A percentile compares a stretch with the other conserved stretches of the same genome.
These are phyloP conservation scores for Cystobasidium sp. DNA, from an alignment of 1,284 basidiomycete genomes.

Conservation along the genomic window DNA sequence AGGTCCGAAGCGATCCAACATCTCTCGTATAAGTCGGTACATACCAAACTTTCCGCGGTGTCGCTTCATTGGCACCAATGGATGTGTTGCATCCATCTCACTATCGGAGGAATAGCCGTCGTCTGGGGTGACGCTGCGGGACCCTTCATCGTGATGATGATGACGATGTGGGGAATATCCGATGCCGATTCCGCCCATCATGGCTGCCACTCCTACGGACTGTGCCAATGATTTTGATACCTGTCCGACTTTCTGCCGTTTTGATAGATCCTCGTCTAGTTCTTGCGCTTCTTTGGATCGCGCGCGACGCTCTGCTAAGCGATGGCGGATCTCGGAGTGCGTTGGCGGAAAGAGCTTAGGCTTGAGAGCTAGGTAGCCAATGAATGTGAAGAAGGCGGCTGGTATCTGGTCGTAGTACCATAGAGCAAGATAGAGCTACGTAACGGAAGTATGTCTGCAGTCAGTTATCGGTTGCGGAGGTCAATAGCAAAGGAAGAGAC, in stretches of 20 bases:
- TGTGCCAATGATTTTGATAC: constrained; percentile 15
- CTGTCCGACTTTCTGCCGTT: neutral
- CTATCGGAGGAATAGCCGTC: constrained; percentile 22
- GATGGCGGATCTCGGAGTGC: constrained; percentile 16
- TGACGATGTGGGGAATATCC: neutral
- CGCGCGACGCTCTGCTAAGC: constrained; percentile 6
- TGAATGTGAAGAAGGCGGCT: constrained; percentile 26
- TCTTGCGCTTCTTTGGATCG: constrained; percentile 36
- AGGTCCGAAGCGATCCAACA: constrained; percentile 39
- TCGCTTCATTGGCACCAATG: neutral
- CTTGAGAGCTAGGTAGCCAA: constrained; percentile 26
- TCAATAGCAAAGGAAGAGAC: neutral
- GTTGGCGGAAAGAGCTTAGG: constrained; percentile 24
- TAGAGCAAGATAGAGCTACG: constrained; percentile 28
- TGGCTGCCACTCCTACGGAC: constrained; percentile 24
- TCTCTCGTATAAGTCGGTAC: constrained; percentile 29
- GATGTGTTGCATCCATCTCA: neutral
- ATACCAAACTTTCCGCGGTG: constrained; percentile 29
- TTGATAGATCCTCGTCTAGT: constrained; percentile 22
- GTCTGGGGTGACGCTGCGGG: neutral
- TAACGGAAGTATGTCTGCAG: neutral
- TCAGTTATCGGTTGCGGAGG: neutral
- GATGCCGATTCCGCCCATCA: constrained; percentile 30
- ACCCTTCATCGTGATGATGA: neutral
- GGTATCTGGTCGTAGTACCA: constrained; percentile 43